phyloP scores from a whole-genome alignment of 2,329 filamentous ascomycete species.

The Metarhizium anisopliae region DNA sequence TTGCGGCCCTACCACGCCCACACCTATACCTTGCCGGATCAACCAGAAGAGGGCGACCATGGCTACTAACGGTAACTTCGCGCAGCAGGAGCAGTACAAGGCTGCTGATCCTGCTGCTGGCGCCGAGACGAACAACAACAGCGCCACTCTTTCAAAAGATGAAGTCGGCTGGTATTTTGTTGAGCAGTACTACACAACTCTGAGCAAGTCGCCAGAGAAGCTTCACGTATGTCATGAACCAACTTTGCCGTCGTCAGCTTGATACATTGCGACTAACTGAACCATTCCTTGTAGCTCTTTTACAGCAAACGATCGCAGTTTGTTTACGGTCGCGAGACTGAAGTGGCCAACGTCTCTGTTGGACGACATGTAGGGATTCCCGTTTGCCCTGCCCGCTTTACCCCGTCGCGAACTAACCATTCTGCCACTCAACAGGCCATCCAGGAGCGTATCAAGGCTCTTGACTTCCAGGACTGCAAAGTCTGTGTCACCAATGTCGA shows the following conservation, averaged over 20 bases:
- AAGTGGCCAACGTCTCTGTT: constrained; percentile 76
- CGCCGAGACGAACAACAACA: constrained; percentile 24
- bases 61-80: constrained; percentile 49
- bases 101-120: constrained; percentile 29
- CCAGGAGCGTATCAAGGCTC: constrained; percentile 84
- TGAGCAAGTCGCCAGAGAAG: constrained; percentile 90
- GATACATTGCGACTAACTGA: not conserved
- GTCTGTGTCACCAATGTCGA: constrained; percentile 97
- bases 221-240: constrained; percentile 55
- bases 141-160: constrained; percentile 61
- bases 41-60: constrained; percentile 25
- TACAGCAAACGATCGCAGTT: constrained; percentile 95
- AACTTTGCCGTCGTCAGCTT: not conserved
- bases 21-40: constrained; percentile 4
- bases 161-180: constrained; percentile 99
- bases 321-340: constrained; percentile 84
- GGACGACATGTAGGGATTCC: constrained; percentile 61
- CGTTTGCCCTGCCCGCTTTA: not conserved
- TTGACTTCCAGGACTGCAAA: constrained; percentile 96
- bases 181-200: constrained; percentile 96
- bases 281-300: constrained; percentile 54
- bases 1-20: constrained; percentile 6
- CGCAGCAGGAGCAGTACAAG: constrained; percentile 35
- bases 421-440: constrained; percentile 56
- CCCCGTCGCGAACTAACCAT: constrained; percentile 7